Percentiles rank a stretch among this genome's conserved stretches.
These are phyloP conservation scores for Colletotrichum sp. DNA, from an alignment of 2,329 filamentous ascomycete species.

Conservation along the genomic window DNA sequence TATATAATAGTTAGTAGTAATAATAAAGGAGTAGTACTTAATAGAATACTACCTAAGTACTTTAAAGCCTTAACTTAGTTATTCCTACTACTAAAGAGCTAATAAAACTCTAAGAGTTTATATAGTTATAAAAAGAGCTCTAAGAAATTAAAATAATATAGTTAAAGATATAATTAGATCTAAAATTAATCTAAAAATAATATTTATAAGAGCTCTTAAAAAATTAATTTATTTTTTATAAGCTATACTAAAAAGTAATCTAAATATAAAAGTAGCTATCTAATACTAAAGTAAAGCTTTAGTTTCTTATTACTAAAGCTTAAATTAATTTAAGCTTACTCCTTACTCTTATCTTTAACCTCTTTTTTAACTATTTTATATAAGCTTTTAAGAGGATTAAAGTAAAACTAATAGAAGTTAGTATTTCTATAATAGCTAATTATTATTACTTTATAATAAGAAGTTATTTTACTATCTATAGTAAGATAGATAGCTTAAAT, in stretches of 20 bases:
- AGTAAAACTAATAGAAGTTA: neutral
- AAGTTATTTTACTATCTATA: neutral
- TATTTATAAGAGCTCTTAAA: neutral
- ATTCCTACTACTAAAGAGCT: neutral
- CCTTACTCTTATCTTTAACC: neutral
- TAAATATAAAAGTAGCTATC: neutral
- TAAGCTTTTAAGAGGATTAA: neutral
- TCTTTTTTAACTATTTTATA: neutral
- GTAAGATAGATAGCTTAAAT: neutral
- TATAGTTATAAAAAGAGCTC: neutral
- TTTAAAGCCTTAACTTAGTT: too few species aligned
- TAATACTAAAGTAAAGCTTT: neutral
- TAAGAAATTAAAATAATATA: neutral
- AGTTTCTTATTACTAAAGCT: neutral
- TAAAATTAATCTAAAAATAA: neutral
- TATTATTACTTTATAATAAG: neutral
- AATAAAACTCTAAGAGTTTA: neutral
- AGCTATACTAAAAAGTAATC: neutral
- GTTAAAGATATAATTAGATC: neutral
- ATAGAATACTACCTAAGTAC: neutral
- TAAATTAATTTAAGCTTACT: neutral
- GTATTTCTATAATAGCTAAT: neutral
- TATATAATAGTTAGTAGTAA: neutral
- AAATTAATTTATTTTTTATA: neutral
- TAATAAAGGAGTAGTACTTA: neutral